A percentile compares a stretch with the other conserved stretches of the same genome.
Evolutionary conservation across 179 eudicot genomes (phyloP).

Genomic region (Corrigiola litoralis): DNA sequence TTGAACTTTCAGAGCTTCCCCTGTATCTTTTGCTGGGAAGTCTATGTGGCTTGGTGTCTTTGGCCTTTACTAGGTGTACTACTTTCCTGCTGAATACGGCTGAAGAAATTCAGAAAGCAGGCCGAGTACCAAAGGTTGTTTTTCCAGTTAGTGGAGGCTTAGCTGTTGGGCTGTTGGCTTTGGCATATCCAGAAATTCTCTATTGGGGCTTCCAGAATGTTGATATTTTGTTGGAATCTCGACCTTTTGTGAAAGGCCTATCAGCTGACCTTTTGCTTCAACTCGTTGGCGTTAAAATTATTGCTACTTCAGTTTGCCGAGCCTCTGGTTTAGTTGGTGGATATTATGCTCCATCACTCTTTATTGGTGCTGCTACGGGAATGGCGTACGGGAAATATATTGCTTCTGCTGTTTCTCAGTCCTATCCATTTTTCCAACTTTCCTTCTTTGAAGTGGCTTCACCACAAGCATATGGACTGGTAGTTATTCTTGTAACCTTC

Average conservation of each 20-base stretch:
- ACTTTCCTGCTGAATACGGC: constrained; percentile 52
- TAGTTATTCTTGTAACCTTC: constrained; percentile 23
- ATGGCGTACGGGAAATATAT: constrained; percentile 90
- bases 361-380: constrained; percentile 98
- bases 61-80: constrained; percentile 71
- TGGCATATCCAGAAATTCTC: constrained; percentile 92
- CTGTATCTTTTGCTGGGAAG: constrained; percentile 89
- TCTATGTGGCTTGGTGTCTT: constrained; percentile 84
- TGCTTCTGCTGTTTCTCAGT: constrained; percentile 46
- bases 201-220: constrained; percentile 99
- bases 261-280: constrained; percentile 75
- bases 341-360: constrained; percentile 93
- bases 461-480: constrained; percentile 99
- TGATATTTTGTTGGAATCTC: constrained; percentile 79
- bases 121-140: constrained; percentile 48
- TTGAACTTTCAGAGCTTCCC: constrained; percentile 71
- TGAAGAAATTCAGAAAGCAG: constrained; percentile 44
- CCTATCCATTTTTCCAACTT: constrained; percentile 52
- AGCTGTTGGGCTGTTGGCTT: constrained; percentile 77
- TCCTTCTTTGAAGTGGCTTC: constrained; percentile 84
- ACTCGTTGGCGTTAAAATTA: constrained; percentile 71
- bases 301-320: constrained; percentile 83
- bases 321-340: constrained; percentile 98
- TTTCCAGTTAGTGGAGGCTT: constrained; percentile 78
- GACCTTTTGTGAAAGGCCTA: constrained; percentile 66